These are phyloP conservation scores for Entomophthora muscae DNA, from an alignment of 371 early-diverging fungal genomes.

Conservation along the genomic window DNA sequence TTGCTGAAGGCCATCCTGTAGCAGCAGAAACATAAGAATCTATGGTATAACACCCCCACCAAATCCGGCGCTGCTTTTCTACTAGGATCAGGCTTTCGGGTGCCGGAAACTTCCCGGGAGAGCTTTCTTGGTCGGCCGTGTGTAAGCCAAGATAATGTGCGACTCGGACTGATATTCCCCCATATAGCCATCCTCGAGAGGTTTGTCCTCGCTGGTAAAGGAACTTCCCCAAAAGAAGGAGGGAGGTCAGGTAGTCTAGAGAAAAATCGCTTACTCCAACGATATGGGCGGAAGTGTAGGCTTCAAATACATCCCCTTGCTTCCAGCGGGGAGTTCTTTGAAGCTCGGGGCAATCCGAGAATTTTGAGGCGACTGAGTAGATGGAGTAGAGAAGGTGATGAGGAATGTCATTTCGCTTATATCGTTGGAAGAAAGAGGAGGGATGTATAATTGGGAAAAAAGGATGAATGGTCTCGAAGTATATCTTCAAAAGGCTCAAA, in stretches of 20 bases:
- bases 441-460: slow-evolving; percentile 30
- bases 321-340: slow-evolving; percentile 12
- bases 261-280: neutral
- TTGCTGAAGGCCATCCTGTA: neutral
- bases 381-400: slow-evolving; percentile 16
- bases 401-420: slow-evolving; percentile 15
- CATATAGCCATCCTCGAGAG: slow-evolving; percentile 1
- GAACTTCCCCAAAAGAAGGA: neutral
- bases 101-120: neutral
- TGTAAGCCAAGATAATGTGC: neutral
- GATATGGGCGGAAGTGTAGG: neutral
- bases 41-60: slow-evolving; percentile 4
- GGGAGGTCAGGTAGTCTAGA: neutral
- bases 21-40: neutral
- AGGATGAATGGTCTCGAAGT: slow-evolving; percentile 30
- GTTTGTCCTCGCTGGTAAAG: neutral
- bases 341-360: slow-evolving; percentile 17
- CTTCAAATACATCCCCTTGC: slow-evolving; percentile 18
- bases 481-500: slow-evolving; percentile 27
- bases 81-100: neutral
- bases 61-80: neutral
- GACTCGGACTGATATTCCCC: neutral
- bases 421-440: slow-evolving; percentile 17
- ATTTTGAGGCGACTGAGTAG: slow-evolving; percentile 17
- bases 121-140: neutral